Percentiles rank a stretch among this genome's conserved stretches.
These are phyloP conservation scores for Candida saitoana DNA, from an alignment of 805 yeast species.

Conservation along the genomic window DNA sequence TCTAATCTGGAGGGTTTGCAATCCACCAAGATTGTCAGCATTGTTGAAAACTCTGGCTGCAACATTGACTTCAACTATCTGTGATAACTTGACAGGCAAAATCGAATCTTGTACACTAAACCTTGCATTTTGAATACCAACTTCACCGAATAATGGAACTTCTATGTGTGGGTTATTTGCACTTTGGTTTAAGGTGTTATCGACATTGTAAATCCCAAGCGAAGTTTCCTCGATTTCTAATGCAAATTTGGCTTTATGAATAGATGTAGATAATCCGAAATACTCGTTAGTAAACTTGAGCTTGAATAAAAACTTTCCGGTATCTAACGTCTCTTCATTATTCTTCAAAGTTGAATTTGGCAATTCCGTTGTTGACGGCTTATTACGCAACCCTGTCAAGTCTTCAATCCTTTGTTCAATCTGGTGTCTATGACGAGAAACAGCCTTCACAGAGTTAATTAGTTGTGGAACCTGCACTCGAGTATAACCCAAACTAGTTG, in stretches of 20 bases:
- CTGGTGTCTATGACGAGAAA: background rate
- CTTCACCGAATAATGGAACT: conserved; percentile 35
- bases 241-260: conserved; percentile 28
- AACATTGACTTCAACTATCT: conserved; percentile 42
- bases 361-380: background rate
- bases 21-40: conserved; percentile 14
- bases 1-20: conserved; percentile 51
- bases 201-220: conserved; percentile 21
- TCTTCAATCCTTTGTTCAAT: background rate
- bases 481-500: conserved; percentile 8
- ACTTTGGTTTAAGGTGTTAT: conserved; percentile 8
- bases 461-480: conserved; percentile 9
- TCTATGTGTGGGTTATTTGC: conserved; percentile 2
- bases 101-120: conserved; percentile 36
- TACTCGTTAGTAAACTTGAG: conserved; percentile 28
- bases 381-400: background rate
- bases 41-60: conserved; percentile 41
- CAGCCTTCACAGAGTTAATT: conserved; percentile 2
- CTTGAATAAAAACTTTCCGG: conserved; percentile 16
- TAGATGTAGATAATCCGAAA: conserved; percentile 31
- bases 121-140: conserved; percentile 40
- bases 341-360: background rate
- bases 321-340: no score
- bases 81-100: conserved; percentile 40
- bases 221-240: conserved; percentile 32